Conservation (phyloP, 2,329 filamentous ascomycete species). For the Alternaria alternata region DNA sequence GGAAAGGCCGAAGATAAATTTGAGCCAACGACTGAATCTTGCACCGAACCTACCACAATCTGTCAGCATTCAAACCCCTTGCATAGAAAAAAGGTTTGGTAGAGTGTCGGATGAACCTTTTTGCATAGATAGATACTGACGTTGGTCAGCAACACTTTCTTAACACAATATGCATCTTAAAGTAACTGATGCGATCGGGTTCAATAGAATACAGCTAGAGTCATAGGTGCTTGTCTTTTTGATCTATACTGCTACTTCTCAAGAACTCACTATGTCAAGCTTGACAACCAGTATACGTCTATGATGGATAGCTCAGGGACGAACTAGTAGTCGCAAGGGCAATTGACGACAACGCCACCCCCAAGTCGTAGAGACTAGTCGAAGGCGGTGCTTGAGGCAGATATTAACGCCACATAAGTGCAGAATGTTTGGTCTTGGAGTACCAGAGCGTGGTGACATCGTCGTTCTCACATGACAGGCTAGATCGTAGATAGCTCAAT, state of each 20-base stretch:
- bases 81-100: neutral
- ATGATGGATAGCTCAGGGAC: slow-evolving; percentile 23
- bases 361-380: too few species aligned
- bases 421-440: too few species aligned
- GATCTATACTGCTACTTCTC: neutral
- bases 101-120: neutral
- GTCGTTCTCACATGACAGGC: too few species aligned
- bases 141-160: slow-evolving; percentile 22
- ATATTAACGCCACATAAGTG: too few species aligned
- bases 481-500: slow-evolving; percentile 20
- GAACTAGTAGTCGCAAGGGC: too few species aligned
- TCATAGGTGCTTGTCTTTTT: slow-evolving; percentile 4
- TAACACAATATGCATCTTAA: slow-evolving; percentile 20
- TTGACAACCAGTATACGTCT: slow-evolving; percentile 41
- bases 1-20: neutral
- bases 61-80: neutral
- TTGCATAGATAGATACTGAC: slow-evolving; percentile 31
- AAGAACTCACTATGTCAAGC: slow-evolving; percentile 37
- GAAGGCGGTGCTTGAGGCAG: too few species aligned
- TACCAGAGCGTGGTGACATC: too few species aligned
- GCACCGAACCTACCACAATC: neutral
- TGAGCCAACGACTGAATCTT: too few species aligned
- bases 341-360: too few species aligned
- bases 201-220: slow-evolving; percentile 23
- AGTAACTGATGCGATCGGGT: slow-evolving; percentile 35